Conservation (phyloP, 2,329 filamentous ascomycete species). For the Xylaria sp. region DNA sequence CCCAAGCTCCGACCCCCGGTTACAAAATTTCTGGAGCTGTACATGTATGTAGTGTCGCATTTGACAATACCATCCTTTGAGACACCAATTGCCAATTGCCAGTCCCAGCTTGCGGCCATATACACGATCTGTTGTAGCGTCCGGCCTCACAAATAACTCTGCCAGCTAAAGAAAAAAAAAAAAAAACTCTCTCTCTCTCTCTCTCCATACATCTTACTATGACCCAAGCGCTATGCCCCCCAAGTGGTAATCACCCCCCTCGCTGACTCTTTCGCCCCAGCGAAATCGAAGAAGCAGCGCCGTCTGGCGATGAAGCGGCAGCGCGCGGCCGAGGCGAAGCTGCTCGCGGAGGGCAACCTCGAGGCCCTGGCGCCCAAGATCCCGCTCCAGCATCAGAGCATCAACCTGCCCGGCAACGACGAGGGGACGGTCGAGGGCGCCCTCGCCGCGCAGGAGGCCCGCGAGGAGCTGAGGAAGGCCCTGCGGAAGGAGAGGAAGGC, state of each 20-base stretch:
- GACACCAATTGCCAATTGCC: not conserved
- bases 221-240: not conserved
- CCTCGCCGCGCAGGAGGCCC: constrained; percentile 50
- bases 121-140: too few species aligned
- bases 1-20: constrained; percentile 32
- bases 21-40: constrained; percentile 39
- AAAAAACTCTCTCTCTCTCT: not conserved
- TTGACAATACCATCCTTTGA: constrained; percentile 5
- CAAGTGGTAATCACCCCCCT: constrained; percentile 3
- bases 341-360: constrained; percentile 67
- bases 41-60: too few species aligned
- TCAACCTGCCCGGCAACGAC: constrained; percentile 67
- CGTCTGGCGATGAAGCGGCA: constrained; percentile 69
- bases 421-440: constrained; percentile 48
- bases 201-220: not conserved
- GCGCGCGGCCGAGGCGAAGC: constrained; percentile 57
- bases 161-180: too few species aligned
- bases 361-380: constrained; percentile 69
- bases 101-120: not conserved
- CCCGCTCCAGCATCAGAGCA: constrained; percentile 74
- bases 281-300: constrained; percentile 84
- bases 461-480: constrained; percentile 67
- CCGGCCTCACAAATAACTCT: too few species aligned
- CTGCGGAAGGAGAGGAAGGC: constrained; percentile 76
- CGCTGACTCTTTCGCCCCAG: constrained; percentile 43